These are phyloP conservation scores for Dujonia santamariae DNA, from an alignment of 1,139 yeast species.

Conservation along the genomic window DNA sequence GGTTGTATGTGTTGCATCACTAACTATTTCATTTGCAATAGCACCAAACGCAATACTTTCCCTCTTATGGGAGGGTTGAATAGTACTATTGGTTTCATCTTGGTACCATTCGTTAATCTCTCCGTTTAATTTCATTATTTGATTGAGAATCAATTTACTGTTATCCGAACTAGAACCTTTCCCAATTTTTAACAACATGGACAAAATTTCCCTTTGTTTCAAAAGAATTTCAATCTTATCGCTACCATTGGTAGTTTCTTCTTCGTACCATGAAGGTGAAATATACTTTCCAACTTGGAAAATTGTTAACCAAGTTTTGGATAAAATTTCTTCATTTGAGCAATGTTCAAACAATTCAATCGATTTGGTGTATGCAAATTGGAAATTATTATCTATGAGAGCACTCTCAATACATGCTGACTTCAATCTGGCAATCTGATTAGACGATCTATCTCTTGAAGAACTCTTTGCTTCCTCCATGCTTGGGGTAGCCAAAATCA, in stretches of 20 bases:
- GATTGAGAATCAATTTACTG: slow-evolving; percentile 25
- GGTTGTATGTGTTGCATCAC: slow-evolving; percentile 32
- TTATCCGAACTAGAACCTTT: slow-evolving; percentile 16
- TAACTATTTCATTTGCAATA: slow-evolving; percentile 28
- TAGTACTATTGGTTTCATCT: slow-evolving; percentile 5
- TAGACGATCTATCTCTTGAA: neutral
- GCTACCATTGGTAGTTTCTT: slow-evolving; percentile 17
- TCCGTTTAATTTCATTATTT: slow-evolving; percentile 32
- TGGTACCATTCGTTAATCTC: slow-evolving; percentile 23
- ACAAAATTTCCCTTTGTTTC: slow-evolving; percentile 48
- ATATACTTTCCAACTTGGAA: slow-evolving; percentile 60
- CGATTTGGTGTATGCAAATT: slow-evolving; percentile 44
- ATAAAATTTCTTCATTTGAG: slow-evolving; percentile 7
- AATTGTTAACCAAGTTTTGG: slow-evolving; percentile 55
- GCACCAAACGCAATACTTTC: slow-evolving; percentile 13
- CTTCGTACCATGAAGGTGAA: slow-evolving; percentile 46
- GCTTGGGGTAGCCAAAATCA: slow-evolving; percentile 15
- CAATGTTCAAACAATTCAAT: slow-evolving; percentile 27
- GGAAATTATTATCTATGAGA: slow-evolving; percentile 50
- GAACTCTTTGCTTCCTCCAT: neutral
- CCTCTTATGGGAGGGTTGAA: slow-evolving; percentile 1
- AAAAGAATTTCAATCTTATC: slow-evolving; percentile 20
- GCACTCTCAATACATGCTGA: slow-evolving; percentile 59
- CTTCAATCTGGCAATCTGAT: slow-evolving; percentile 29
- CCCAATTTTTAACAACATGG: slow-evolving; percentile 39